These are phyloP conservation scores for Monsonia emarginata DNA, from an alignment of 441 rosid genomes.

Conservation along the genomic window DNA sequence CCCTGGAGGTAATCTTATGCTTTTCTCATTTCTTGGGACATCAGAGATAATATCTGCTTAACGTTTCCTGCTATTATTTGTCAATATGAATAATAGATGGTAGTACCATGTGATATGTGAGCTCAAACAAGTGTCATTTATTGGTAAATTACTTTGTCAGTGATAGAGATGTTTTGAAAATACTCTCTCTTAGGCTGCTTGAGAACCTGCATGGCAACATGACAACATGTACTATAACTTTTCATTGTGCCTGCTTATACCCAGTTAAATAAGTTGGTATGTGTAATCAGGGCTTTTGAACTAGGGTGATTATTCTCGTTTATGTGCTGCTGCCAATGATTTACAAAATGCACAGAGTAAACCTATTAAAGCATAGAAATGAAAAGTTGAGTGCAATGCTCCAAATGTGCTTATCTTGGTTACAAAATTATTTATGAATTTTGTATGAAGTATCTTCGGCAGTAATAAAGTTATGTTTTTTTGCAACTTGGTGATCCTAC, in stretches of 20 bases:
- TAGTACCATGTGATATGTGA: neutral
- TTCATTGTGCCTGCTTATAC: neutral
- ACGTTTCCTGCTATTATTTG: neutral
- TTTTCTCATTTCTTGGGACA: constrained; percentile 5
- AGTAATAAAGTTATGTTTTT: neutral
- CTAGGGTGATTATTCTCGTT: neutral
- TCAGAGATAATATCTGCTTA: neutral
- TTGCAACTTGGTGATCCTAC: no score
- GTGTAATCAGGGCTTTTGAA: neutral
- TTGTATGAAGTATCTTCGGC: constrained; percentile 3
- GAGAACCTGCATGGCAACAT: neutral
- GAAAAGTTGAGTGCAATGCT: constrained; percentile 11
- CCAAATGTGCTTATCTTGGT: neutral
- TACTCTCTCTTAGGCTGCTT: neutral
- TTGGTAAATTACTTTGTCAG: neutral
- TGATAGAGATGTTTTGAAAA: neutral
- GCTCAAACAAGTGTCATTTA: neutral
- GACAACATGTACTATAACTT: neutral
- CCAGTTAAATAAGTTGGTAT: neutral
- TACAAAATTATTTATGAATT: constrained; percentile 6
- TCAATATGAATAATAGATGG: neutral
- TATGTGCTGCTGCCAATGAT: neutral
- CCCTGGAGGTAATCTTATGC: constrained; percentile 54
- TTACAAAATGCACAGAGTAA: constrained; percentile 5
- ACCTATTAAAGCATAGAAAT: neutral